A percentile compares a stretch with the other conserved stretches of the same genome.
Evolutionary conservation across 1,284 basidiomycete species (phyloP).

Genomic region (Fomitopsis betulina): DNA sequence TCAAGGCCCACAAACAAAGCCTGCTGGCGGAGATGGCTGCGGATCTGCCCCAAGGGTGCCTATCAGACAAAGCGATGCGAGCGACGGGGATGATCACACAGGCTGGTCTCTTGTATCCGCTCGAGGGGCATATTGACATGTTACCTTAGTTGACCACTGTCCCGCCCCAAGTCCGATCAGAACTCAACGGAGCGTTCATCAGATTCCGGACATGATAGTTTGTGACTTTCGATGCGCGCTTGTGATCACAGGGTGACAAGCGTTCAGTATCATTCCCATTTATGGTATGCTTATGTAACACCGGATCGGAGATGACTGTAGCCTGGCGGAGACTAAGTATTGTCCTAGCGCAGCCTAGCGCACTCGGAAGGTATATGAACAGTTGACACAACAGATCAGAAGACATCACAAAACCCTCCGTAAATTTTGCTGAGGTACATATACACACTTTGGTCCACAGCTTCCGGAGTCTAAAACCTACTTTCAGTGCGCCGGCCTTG

Average conservation of each 20-base stretch:
- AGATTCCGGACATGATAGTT: not conserved
- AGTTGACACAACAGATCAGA: too few relatives aligned
- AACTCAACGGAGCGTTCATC: not conserved
- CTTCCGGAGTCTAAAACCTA: not conserved
- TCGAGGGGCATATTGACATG: not conserved
- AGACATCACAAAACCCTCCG: too few relatives aligned
- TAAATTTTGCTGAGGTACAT: too few relatives aligned
- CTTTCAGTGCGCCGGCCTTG: not conserved
- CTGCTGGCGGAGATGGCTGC: not conserved
- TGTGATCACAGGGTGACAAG: not conserved
- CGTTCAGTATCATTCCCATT: not conserved
- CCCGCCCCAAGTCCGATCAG: not conserved
- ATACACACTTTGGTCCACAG: not conserved
- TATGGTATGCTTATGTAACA: not conserved
- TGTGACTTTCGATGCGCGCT: not conserved
- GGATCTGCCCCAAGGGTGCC: not conserved
- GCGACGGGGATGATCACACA: not conserved
- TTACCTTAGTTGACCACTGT: not conserved
- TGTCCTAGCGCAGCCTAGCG: not conserved
- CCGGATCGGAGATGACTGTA: not conserved
- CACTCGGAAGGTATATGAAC: too few relatives aligned
- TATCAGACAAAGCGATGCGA: not conserved
- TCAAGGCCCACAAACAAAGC: not conserved
- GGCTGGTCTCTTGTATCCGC: not conserved
- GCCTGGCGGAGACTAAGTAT: too few relatives aligned